Conservation (phyloP, 768 basidiomycete species). For the Boletus tomentosulus region DNA sequence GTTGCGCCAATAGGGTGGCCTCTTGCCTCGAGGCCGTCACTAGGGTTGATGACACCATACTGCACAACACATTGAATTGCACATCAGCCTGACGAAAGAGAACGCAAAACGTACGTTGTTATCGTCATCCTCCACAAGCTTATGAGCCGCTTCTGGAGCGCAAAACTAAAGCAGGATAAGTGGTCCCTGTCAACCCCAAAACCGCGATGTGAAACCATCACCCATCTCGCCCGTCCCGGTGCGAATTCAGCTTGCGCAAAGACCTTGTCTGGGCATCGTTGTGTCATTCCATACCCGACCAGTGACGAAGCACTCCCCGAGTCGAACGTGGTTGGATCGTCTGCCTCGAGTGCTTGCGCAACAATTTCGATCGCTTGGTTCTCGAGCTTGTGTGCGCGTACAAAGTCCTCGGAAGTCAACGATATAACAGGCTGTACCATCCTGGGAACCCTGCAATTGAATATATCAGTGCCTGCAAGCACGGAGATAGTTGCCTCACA, state of each 20-base stretch:
- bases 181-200: slow-evolving; percentile 47
- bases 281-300: slow-evolving; percentile 49
- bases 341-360: slow-evolving; percentile 59
- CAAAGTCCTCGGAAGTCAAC: slow-evolving; percentile 70
- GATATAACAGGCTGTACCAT: slow-evolving; percentile 71
- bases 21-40: slow-evolving; percentile 81
- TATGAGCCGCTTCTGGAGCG: slow-evolving; percentile 57
- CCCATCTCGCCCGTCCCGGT: slow-evolving; percentile 48
- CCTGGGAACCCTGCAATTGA: slow-evolving; percentile 34
- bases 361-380: slow-evolving; percentile 79
- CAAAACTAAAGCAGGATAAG: slow-evolving; percentile 62
- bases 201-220: background rate
- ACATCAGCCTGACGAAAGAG: background rate
- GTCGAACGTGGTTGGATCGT: slow-evolving; percentile 58
- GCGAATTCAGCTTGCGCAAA: slow-evolving; percentile 56
- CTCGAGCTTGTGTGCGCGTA: slow-evolving; percentile 63
- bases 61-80: slow-evolving; percentile 19
- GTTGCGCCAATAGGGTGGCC: slow-evolving; percentile 81
- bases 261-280: slow-evolving; percentile 58
- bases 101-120: slow-evolving; percentile 55
- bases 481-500: slow-evolving; percentile 24
- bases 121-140: slow-evolving; percentile 67
- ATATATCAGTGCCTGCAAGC: background rate
- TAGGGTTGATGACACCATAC: slow-evolving; percentile 81
- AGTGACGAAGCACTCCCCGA: slow-evolving; percentile 63